Percentiles rank a stretch among this genome's conserved stretches.
Conservation (phyloP, 2,329 filamentous ascomycete species). For the Nemania abortiva region DNA sequence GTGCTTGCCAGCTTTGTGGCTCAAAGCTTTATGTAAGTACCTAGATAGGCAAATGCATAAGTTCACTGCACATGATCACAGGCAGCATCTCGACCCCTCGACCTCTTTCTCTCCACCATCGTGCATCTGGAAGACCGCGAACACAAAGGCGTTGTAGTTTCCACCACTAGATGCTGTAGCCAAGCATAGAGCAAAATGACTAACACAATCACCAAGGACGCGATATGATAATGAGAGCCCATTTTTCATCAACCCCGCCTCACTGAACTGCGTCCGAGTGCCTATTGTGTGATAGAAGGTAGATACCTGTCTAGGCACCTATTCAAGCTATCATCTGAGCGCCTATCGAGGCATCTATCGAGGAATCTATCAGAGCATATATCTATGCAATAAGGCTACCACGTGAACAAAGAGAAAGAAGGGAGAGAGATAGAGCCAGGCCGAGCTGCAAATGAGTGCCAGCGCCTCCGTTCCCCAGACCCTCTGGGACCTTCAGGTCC, state of each 20-base stretch:
- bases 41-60: background rate
- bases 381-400: background rate
- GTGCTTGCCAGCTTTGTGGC: constrained; percentile 17
- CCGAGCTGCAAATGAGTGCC: constrained; percentile 32
- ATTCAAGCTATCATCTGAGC: background rate
- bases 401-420: background rate
- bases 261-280: background rate
- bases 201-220: constrained; percentile 15
- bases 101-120: background rate
- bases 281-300: background rate
- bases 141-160: background rate
- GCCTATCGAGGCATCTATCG: background rate
- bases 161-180: constrained; percentile 8
- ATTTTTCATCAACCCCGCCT: constrained; percentile 17
- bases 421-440: background rate
- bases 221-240: constrained; percentile 27
- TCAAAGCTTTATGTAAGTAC: background rate
- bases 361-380: too few relatives aligned
- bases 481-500: constrained; percentile 67
- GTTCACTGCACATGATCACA: constrained; percentile 10
- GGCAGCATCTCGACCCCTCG: constrained; percentile 12
- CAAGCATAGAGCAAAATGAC: constrained; percentile 33
- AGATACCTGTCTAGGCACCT: background rate
- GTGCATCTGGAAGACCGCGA: background rate
- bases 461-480: constrained; percentile 55